phyloP scores from a whole-genome alignment of 768 basidiomycete genomes.

The Brasilioporus rufonigricans region DNA sequence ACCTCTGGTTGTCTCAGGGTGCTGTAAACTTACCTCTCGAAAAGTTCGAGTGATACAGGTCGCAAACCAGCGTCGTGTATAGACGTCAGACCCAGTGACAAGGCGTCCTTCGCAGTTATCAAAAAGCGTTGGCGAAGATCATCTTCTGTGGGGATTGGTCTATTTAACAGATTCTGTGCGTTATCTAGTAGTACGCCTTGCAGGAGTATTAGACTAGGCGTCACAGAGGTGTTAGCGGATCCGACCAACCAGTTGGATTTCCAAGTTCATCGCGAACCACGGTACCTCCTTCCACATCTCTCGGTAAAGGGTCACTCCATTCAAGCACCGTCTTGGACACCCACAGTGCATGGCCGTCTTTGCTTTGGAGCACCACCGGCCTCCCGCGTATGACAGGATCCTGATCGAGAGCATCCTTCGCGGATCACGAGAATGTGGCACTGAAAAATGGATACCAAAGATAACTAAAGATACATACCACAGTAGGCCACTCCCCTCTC shows the following conservation, averaged over 20 bases:
- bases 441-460: too few species aligned
- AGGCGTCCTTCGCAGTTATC: too few species aligned
- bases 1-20: background rate
- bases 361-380: slow-evolving; percentile 75
- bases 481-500: slow-evolving; percentile 58
- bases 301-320: slow-evolving; percentile 60
- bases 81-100: too few species aligned
- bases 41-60: too few species aligned
- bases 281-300: slow-evolving; percentile 73
- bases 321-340: slow-evolving; percentile 64
- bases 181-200: slow-evolving; percentile 66
- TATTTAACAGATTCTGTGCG: slow-evolving; percentile 63
- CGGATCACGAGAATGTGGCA: too few species aligned
- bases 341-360: slow-evolving; percentile 91
- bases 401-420: background rate
- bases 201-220: slow-evolving; percentile 1
- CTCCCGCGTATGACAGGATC: slow-evolving; percentile 68
- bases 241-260: slow-evolving; percentile 61
- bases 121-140: slow-evolving; percentile 62
- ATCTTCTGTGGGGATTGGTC: too few species aligned
- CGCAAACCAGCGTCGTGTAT: too few species aligned
- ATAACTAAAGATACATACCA: slow-evolving; percentile 59
- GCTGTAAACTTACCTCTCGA: slow-evolving; percentile 56
- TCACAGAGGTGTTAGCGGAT: background rate
- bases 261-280: slow-evolving; percentile 68